These are phyloP conservation scores for Termitomyces sp. DNA, from an alignment of 768 basidiomycete species.

Conservation along the genomic window DNA sequence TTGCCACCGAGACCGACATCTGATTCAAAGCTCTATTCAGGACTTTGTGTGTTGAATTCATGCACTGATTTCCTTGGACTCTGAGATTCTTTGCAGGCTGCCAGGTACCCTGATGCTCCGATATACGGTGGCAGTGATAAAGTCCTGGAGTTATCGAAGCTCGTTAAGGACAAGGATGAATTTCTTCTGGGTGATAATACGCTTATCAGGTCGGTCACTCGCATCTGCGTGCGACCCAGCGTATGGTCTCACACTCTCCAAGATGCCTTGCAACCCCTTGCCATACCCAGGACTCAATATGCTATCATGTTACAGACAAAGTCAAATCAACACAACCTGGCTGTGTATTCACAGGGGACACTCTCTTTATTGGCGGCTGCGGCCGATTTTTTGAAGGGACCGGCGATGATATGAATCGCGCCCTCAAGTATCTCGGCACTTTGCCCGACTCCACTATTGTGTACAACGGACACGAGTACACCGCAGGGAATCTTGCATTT, in stretches of 20 bases:
- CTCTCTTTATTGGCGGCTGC: conserved; percentile 84
- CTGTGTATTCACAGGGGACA: conserved; percentile 93
- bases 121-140: conserved; percentile 82
- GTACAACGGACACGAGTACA: conserved; percentile 94
- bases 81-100: conserved; percentile 26
- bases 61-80: conserved; percentile 3
- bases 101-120: conserved; percentile 41
- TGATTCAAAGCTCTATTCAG: conserved; percentile 20
- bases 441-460: conserved; percentile 80
- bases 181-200: conserved; percentile 70
- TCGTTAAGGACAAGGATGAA: conserved; percentile 79
- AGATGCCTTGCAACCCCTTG: conserved; percentile 88
- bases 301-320: conserved; percentile 70
- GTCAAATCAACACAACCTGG: conserved; percentile 50
- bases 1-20: background rate
- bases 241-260: conserved; percentile 5
- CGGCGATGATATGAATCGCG: conserved; percentile 74
- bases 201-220: conserved; percentile 44
- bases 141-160: conserved; percentile 60
- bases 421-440: conserved; percentile 64
- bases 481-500: conserved; percentile 68
- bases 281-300: conserved; percentile 96
- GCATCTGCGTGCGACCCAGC: background rate
- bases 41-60: conserved; percentile 44
- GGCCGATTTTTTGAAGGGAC: conserved; percentile 94